phyloP scores from a whole-genome alignment of 139 green algal species.

The Dunaliella primolecta region DNA sequence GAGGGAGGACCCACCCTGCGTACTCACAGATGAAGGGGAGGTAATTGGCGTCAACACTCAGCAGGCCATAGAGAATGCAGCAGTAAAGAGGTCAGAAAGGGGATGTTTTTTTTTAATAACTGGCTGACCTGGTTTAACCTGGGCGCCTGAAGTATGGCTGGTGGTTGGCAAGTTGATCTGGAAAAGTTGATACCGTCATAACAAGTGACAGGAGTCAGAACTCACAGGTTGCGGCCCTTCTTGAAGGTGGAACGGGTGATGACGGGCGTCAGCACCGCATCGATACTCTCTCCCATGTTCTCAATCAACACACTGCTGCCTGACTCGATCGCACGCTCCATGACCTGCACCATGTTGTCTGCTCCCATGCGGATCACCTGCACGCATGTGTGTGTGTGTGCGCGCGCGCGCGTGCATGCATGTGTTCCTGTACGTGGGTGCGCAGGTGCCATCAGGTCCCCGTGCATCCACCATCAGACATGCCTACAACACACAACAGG shows the following conservation, averaged over 20 bases:
- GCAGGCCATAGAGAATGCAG: no score
- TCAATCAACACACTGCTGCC: slow-evolving; percentile 79
- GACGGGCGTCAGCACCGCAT: slow-evolving; percentile 79
- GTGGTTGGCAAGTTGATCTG: no score
- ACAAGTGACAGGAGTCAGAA: no score
- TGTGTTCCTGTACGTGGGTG: slow-evolving; percentile 26
- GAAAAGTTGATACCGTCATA: no score
- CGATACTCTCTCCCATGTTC: slow-evolving; percentile 85
- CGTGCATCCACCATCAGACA: background rate
- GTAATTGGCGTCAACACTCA: no score
- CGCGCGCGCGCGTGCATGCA: background rate
- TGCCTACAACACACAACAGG: background rate
- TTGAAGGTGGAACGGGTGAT: slow-evolving; percentile 86
- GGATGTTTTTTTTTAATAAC: no score
- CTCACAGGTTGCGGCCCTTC: slow-evolving; percentile 78
- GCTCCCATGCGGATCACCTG: slow-evolving; percentile 77
- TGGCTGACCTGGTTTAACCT: no score
- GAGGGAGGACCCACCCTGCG: no score
- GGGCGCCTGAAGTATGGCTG: no score
- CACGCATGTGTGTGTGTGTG: slow-evolving; percentile 18
- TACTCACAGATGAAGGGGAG: no score
- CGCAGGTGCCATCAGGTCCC: background rate
- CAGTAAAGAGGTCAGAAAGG: no score
- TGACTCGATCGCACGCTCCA: slow-evolving; percentile 80
- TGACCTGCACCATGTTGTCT: slow-evolving; percentile 61